Base-by-base conservation (phyloP, 2,329 filamentous ascomycete species). In the Scedosporium boydii region DNA sequence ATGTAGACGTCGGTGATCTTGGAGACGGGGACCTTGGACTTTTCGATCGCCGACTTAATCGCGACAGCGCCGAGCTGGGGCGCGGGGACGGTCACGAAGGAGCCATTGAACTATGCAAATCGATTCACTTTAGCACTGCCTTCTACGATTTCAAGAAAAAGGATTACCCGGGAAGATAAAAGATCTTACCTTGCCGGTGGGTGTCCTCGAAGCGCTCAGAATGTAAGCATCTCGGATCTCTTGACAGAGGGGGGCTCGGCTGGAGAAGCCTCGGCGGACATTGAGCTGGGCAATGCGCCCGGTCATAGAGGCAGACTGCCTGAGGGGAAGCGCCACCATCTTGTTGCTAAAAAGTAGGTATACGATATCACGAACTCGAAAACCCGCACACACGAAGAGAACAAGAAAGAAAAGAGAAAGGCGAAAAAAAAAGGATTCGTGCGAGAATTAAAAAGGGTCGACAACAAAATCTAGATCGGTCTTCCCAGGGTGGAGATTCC, bases 1-100 rank as follows among this genome's bases (percentile, higher is more conserved):
- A 98, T 96, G 79, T 98, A 98, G 16, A 98, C 91, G 76, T 96
- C 90, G 66, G 88, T 89, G 70, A 98, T 91, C 72, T 89, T 89
- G 41, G 88, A 86, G 60, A 86, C 75, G 1, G 95, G 93, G 6
- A 98, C 83, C 66, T 86, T 87, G 60, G 93, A 96, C 76, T 95
- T 96, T 68, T 88, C 84, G 61, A 99, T 76, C 29, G 95, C 95
- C 57, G 91, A 89, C 75, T 93, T 95, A 79, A 99, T 98, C 63
- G 93, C 95, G 16, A 87, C 87, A 34, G 93, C 91, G 67, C 91
- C 95, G 57, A 99, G 88, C 70, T 90, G 83, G n/a, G 95, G 89
- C 9, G 93, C 93, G 3, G 92, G 81, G 38, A 98, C 86, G 57
- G 84, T 89, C 55, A 89, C 82, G 74, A 96, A 95, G 16, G 91